Percentiles rank a stretch among this genome's conserved stretches.
Conservation (phyloP, 202 grass and related monocot genomes). For the Brachypodium distachyon region DNA sequence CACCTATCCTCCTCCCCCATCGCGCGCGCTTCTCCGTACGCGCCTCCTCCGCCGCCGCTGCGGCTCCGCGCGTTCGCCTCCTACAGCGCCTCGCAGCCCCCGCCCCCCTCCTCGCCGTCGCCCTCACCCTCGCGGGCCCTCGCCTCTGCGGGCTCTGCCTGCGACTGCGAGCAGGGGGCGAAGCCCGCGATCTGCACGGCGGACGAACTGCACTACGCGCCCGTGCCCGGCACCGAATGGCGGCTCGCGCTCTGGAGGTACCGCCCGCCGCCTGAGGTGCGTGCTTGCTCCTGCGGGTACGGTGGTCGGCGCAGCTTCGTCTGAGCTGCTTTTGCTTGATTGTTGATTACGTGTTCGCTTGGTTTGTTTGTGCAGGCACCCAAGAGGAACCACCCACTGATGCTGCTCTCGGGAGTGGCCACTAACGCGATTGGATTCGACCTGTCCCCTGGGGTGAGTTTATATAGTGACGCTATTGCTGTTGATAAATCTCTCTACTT, state of each 20-base stretch:
- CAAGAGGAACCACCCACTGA: constrained; percentile 87
- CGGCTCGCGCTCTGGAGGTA: constrained; percentile 91
- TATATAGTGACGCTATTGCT: neutral
- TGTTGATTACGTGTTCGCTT: constrained; percentile 4
- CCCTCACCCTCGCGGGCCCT: constrained; percentile 8
- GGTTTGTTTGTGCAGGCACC: constrained; percentile 42
- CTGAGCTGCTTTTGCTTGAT: neutral
- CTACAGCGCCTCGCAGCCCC: constrained; percentile 11
- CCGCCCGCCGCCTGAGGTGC: constrained; percentile 67
- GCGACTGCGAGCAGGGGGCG: constrained; percentile 16
- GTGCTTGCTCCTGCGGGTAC: neutral
- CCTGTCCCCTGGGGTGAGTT: constrained; percentile 87
- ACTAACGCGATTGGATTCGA: constrained; percentile 94
- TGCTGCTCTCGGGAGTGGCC: constrained; percentile 89
- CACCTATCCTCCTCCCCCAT: constrained; percentile 17
- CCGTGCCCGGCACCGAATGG: constrained; percentile 87
- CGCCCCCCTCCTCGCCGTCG: neutral
- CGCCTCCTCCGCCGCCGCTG: constrained; percentile 1
- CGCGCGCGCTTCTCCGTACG: constrained; percentile 1
- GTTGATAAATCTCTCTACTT: neutral
- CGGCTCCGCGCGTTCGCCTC: constrained; percentile 25
- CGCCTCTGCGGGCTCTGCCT: neutral
- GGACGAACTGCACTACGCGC: constrained; percentile 86
- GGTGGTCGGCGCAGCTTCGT: neutral
- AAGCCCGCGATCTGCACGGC: constrained; percentile 80